A percentile compares a stretch with the other conserved stretches of the same genome.
These are phyloP conservation scores for Pseudogymnoascus sp. DNA, from an alignment of 2,329 filamentous ascomycete genomes.

Conservation along the genomic window DNA sequence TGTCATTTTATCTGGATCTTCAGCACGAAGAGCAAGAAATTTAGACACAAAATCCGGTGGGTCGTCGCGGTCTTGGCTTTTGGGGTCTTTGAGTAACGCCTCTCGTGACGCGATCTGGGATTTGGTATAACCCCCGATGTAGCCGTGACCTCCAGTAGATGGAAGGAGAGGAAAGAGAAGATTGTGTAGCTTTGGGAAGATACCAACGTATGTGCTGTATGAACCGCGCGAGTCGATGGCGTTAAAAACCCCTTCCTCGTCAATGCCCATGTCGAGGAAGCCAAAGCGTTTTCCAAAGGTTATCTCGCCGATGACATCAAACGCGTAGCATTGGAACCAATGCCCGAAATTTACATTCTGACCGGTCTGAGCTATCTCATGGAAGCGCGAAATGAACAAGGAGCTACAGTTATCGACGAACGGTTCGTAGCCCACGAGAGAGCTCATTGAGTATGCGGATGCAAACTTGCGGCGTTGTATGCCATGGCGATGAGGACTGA, in stretches of 20 bases:
- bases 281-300: constrained; percentile 29
- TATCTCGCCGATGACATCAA: constrained; percentile 30
- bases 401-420: constrained; percentile 41
- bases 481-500: constrained; percentile 32
- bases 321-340: constrained; percentile 34
- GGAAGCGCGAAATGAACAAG: constrained; percentile 29
- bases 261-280: constrained; percentile 31
- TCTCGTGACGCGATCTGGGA: constrained; percentile 17
- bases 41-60: constrained; percentile 35
- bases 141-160: constrained; percentile 15
- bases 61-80: constrained; percentile 13
- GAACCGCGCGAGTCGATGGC: constrained; percentile 29
- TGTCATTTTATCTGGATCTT: constrained; percentile 26
- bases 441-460: constrained; percentile 39
- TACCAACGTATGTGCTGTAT: constrained; percentile 33
- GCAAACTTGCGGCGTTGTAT: constrained; percentile 34
- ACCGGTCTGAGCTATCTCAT: constrained; percentile 19
- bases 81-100: constrained; percentile 13
- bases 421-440: constrained; percentile 39
- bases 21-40: constrained; percentile 31
- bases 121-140: constrained; percentile 15
- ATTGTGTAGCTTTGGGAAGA: constrained; percentile 31
- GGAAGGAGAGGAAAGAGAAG: constrained; percentile 26
- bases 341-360: constrained; percentile 30
- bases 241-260: constrained; percentile 36